Conservation (phyloP, 2,329 filamentous ascomycete species). For the Parascedosporium putredinis region DNA sequence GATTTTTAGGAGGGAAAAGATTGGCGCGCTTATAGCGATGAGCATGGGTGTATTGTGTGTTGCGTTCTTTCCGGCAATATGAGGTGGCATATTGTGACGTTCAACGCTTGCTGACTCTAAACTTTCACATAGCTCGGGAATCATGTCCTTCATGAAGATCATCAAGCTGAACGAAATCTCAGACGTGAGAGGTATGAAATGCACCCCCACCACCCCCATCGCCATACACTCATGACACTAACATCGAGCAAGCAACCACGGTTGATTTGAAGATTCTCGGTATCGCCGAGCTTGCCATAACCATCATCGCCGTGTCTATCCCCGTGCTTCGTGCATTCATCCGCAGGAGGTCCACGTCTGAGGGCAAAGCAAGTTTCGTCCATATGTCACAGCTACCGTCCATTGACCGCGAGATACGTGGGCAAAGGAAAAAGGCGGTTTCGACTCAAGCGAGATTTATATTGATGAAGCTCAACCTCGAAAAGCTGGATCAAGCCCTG, state of each 20-base stretch:
- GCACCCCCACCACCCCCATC: background rate
- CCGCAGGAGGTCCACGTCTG: background rate
- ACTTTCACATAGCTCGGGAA: constrained; percentile 19
- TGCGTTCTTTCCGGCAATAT: background rate
- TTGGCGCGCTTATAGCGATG: constrained; percentile 30
- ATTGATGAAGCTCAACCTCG: too few relatives aligned
- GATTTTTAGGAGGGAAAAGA: constrained; percentile 27
- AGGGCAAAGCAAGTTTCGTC: background rate
- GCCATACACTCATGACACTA: constrained; percentile 8
- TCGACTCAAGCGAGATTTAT: too few relatives aligned
- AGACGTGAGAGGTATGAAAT: background rate
- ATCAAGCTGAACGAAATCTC: constrained; percentile 8
- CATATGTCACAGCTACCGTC: background rate
- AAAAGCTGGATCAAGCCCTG: too few relatives aligned
- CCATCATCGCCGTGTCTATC: constrained; percentile 18
- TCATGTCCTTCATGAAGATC: constrained; percentile 19
- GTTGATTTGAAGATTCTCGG: constrained; percentile 13
- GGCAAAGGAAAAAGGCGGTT: background rate
- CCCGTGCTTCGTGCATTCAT: constrained; percentile 14
- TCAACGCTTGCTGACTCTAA: constrained; percentile 1
- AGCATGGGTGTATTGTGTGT: constrained; percentile 31
- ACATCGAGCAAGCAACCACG: constrained; percentile 9
- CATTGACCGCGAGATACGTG: background rate
- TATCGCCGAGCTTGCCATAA: constrained; percentile 13
- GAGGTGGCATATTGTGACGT: background rate